Evolutionary conservation across 768 basidiomycete genomes (phyloP).

Genomic region (Grammothele lineata): DNA sequence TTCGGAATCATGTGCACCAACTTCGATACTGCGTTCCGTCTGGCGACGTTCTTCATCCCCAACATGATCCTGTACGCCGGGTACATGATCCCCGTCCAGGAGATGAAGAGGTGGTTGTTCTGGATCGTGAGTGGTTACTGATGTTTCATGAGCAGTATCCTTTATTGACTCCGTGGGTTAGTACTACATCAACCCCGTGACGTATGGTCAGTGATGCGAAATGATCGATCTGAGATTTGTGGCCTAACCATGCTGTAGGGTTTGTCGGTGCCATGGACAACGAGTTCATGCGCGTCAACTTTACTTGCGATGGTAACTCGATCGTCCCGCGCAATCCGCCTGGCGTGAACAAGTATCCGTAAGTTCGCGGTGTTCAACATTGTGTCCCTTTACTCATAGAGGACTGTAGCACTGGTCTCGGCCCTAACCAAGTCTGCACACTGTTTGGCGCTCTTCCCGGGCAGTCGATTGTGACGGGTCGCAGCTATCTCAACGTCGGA

Average conservation of each 20-base stretch:
- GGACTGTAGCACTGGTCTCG: constrained; percentile 41
- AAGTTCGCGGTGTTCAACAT: constrained; percentile 28
- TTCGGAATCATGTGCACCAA: constrained; percentile 54
- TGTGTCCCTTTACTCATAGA: constrained; percentile 32
- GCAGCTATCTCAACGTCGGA: constrained; percentile 54
- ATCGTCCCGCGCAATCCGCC: constrained; percentile 63
- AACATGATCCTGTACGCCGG: constrained; percentile 73
- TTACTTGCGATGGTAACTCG: constrained; percentile 61
- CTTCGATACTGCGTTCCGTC: constrained; percentile 51
- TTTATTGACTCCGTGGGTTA: no score
- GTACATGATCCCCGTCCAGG: constrained; percentile 60
- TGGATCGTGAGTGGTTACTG: no score
- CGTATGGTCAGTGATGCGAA: constrained; percentile 41
- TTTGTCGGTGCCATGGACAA: constrained; percentile 83
- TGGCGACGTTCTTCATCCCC: constrained; percentile 67
- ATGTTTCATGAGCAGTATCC: no score
- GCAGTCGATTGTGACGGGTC: constrained; percentile 50
- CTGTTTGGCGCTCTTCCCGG: constrained; percentile 63
- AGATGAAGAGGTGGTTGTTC: constrained; percentile 80
- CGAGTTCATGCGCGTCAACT: constrained; percentile 70
- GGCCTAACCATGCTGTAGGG: constrained; percentile 30
- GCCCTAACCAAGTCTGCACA: constrained; percentile 75
- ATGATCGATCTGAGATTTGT: neutral
- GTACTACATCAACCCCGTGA: constrained; percentile 78
- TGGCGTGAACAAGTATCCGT: constrained; percentile 57